Evolutionary conservation across 306 rosid genomes (phyloP).

Genomic region (Ormosia emarginata): DNA sequence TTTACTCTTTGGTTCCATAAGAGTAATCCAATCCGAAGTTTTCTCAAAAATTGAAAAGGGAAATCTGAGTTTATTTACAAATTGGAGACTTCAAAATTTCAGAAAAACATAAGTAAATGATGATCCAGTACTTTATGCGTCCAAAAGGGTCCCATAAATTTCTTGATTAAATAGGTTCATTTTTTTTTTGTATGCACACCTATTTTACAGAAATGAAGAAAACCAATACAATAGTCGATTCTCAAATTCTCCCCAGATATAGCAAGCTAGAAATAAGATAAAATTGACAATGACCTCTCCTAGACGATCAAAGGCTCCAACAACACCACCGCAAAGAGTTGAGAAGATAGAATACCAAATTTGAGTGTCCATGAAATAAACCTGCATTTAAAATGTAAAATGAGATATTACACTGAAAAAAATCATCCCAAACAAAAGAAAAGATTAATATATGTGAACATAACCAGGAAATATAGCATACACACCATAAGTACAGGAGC

Average conservation of each 20-base stretch:
- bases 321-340: slow-evolving; percentile 80
- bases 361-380: slow-evolving; percentile 97
- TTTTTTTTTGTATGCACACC: neutral
- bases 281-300: slow-evolving; percentile 68
- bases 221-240: neutral
- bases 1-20: neutral
- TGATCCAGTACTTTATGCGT: neutral
- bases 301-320: slow-evolving; percentile 93
- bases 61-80: neutral
- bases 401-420: slow-evolving; percentile 25
- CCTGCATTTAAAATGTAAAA: slow-evolving; percentile 48
- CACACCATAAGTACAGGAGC: slow-evolving; percentile 73
- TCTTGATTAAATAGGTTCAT: neutral
- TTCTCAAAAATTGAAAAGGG: neutral
- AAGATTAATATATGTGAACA: slow-evolving; percentile 14
- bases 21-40: slow-evolving; percentile 12
- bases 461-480: slow-evolving; percentile 25
- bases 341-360: slow-evolving; percentile 90
- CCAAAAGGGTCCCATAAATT: neutral
- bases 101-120: neutral
- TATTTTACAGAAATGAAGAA: neutral
- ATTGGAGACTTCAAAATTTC: slow-evolving; percentile 2
- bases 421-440: slow-evolving; percentile 13
- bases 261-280: too few species aligned
- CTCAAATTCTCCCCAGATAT: neutral